Evolutionary conservation across 108 stramenopile genomes (phyloP).

Genomic region (Conticribra guillardii): DNA sequence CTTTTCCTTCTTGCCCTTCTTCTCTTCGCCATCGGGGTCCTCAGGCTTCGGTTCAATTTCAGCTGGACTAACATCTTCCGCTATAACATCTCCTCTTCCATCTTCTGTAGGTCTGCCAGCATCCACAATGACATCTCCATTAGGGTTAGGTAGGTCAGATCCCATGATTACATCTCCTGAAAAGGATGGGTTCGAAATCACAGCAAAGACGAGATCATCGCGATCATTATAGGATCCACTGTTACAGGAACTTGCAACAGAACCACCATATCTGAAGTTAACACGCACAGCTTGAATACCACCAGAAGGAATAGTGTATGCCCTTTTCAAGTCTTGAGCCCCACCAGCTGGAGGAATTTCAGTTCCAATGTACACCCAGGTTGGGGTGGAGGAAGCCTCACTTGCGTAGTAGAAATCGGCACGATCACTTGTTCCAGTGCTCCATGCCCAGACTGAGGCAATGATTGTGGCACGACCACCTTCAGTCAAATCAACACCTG

Average conservation of each 20-base stretch:
- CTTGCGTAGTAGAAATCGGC: conserved; percentile 18
- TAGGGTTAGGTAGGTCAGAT: too few species aligned
- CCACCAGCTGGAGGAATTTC: background rate
- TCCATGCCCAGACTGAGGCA: conserved; percentile 5
- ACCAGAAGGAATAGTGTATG: background rate
- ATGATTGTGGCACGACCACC: conserved; percentile 1
- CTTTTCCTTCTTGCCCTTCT: too few species aligned
- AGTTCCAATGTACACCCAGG: conserved; percentile 8
- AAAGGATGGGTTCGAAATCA: too few species aligned
- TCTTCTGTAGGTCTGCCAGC: too few species aligned
- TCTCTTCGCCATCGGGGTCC: too few species aligned
- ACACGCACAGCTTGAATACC: conserved; percentile 11
- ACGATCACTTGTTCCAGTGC: background rate
- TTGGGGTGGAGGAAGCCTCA: background rate
- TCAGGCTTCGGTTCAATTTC: too few species aligned
- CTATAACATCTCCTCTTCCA: too few species aligned
- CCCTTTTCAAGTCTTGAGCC: background rate
- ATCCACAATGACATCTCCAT: too few species aligned
- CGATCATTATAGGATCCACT: background rate
- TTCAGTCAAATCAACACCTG: background rate
- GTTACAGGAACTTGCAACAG: background rate
- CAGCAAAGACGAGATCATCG: background rate
- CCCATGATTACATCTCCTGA: too few species aligned
- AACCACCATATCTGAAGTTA: conserved; percentile 6
- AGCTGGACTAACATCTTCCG: too few species aligned